phyloP scores from a whole-genome alignment of 2,329 filamentous ascomycete genomes.

The Colletotrichum endophyticum region DNA sequence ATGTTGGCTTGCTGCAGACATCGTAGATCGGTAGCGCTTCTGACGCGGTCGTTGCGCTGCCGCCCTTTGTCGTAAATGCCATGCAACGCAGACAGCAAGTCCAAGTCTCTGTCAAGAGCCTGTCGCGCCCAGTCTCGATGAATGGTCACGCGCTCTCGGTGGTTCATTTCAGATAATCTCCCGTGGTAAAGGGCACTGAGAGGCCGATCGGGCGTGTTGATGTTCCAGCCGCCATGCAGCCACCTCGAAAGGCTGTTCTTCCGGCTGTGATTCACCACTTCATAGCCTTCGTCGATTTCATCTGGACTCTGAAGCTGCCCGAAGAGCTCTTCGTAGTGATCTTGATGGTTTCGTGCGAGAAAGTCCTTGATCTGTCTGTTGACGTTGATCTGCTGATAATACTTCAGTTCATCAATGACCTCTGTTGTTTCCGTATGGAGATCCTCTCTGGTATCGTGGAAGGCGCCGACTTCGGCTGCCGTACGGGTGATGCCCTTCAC shows the following conservation, averaged over 20 bases:
- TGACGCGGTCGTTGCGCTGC: constrained; percentile 22
- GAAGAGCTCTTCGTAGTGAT: constrained; percentile 31
- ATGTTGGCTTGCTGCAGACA: constrained; percentile 46
- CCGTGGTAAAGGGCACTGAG: not conserved
- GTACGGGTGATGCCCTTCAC: constrained; percentile 36
- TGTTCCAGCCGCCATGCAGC: not conserved
- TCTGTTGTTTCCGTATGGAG: constrained; percentile 2
- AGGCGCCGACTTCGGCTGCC: constrained; percentile 37
- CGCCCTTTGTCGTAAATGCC: not conserved
- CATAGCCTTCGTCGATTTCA: constrained; percentile 24
- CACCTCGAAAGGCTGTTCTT: not conserved
- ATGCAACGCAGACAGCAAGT: not conserved
- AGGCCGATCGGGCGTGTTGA: not conserved
- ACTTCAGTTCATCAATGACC: not conserved
- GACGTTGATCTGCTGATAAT: not conserved
- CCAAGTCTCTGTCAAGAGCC: not conserved
- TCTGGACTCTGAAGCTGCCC: not conserved
- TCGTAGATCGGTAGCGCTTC: constrained; percentile 38
- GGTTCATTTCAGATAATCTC: not conserved
- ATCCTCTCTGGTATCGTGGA: constrained; percentile 29
- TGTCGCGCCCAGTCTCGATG: constrained; percentile 19
- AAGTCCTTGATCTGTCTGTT: not conserved
- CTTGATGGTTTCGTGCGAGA: not conserved
- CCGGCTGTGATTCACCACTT: constrained; percentile 21
- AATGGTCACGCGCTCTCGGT: not conserved